These are phyloP conservation scores for Carex parvula DNA, from an alignment of 176 grass and related monocot species.

Conservation along the genomic window DNA sequence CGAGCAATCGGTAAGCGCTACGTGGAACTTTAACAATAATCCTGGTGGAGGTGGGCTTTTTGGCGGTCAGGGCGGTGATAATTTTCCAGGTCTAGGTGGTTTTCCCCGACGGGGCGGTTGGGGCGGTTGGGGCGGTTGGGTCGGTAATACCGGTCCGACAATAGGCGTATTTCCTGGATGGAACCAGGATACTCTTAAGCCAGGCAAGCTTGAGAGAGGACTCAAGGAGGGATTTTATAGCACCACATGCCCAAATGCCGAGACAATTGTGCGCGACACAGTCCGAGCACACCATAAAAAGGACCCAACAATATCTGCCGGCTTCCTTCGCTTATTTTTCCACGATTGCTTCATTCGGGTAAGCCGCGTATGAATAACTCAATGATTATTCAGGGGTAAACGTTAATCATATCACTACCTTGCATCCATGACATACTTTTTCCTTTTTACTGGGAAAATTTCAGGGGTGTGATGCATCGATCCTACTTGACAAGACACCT, in stretches of 20 bases:
- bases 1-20: neutral
- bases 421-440: neutral
- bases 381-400: neutral
- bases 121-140: too few species aligned
- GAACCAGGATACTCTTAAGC: neutral
- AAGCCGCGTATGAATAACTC: neutral
- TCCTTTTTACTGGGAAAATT: neutral
- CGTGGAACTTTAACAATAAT: neutral
- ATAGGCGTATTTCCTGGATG: neutral
- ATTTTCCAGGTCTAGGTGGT: neutral
- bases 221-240: constrained; percentile 21
- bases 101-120: neutral
- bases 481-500: constrained; percentile 58
- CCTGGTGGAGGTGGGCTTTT: neutral
- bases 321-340: constrained; percentile 32
- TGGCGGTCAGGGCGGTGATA: neutral
- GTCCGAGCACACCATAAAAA: neutral
- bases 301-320: constrained; percentile 22
- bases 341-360: constrained; percentile 39
- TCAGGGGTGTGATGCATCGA: constrained; percentile 70
- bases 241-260: constrained; percentile 20
- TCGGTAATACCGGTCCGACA: too few species aligned
- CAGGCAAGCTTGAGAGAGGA: neutral
- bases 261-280: constrained; percentile 24
- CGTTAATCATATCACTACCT: neutral